Evolutionary conservation across 148 eudicot genomes (phyloP), one percentile per base, ranked within the genome.

Genomic region (Beta vulgaris): DNA sequence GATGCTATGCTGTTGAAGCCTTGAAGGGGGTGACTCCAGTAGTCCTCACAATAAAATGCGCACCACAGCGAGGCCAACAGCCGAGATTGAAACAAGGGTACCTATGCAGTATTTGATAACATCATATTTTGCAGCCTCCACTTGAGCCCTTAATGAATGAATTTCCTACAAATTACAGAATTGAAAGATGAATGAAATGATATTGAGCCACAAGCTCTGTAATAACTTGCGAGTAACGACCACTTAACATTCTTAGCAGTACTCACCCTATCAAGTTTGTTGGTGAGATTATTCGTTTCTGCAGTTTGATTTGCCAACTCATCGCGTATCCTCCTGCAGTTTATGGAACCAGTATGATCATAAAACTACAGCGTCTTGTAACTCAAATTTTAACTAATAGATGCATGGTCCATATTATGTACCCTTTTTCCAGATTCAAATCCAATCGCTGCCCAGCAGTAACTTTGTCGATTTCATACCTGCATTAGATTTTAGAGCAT

Each of bases 381-480:
- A 71, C 7, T 32, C 23, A 51, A 39, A 11, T 73, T 16, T 75
- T 21, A n/a, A n/a, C n/a, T 11, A 54, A 61, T 37, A 53, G 18
- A 74, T 39, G 60, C 58, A 19, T 11, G 26, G 44, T 25, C 12
- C 60, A 36, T 43, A 42, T 7, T 31, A 32, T 73, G 75, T 84
- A 90, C 94, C 94, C 94, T 85, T 85, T 85, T 72, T 90, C 91
- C 69, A 90, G 91, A 86, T 90, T 90, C 60, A 90, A 80, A 81
- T 90, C 94, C 86, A 90, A 76, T 16, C 89, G 85, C 69, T 86
- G 94, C 26, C 94, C 94, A 40, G 94, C 94, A 62, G 91, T 90
- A 71, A 88, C 90, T 84, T 90, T 90, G 85, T 90, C 91, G 72
- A 85, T 82, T 73, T 88, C 94, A 77, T 88, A 88, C 85, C 91